Conservation (phyloP, 2,329 filamentous ascomycete genomes). For the Fusarium heterosporum region DNA sequence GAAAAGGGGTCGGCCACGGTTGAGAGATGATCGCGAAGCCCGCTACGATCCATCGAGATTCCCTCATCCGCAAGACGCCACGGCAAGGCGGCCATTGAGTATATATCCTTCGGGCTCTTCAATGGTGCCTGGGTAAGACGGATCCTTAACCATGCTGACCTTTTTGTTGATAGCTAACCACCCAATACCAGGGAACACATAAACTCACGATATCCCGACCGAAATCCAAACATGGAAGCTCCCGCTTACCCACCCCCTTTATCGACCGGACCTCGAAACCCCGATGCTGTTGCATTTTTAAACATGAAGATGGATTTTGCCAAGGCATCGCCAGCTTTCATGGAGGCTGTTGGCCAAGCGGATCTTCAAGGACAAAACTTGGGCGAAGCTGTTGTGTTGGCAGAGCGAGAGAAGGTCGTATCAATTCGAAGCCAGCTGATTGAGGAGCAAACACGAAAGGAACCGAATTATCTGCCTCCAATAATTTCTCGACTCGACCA, state of each 20-base stretch:
- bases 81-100: conserved; percentile 62
- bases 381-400: conserved; percentile 63
- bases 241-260: conserved; percentile 61
- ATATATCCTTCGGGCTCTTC: conserved; percentile 62
- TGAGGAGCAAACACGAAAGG: conserved; percentile 67
- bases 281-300: conserved; percentile 68
- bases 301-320: conserved; percentile 69
- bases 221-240: conserved; percentile 61
- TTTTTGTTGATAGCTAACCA: conserved; percentile 64
- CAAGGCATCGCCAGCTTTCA: conserved; percentile 67
- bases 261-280: conserved; percentile 55
- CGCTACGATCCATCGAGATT: conserved; percentile 66
- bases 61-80: conserved; percentile 59
- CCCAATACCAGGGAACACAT: conserved; percentile 63
- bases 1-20: conserved; percentile 80
- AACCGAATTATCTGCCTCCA: conserved; percentile 72
- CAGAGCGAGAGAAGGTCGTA: conserved; percentile 65
- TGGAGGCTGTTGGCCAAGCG: conserved; percentile 64
- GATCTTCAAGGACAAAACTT: conserved; percentile 63
- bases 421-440: conserved; percentile 65
- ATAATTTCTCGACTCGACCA: conserved; percentile 69
- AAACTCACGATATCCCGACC: conserved; percentile 63
- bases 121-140: conserved; percentile 59
- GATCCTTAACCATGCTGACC: conserved; percentile 57
- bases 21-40: conserved; percentile 77